Conservation (phyloP, 495 filamentous ascomycete genomes). For the Aspergillus sparsus region DNA sequence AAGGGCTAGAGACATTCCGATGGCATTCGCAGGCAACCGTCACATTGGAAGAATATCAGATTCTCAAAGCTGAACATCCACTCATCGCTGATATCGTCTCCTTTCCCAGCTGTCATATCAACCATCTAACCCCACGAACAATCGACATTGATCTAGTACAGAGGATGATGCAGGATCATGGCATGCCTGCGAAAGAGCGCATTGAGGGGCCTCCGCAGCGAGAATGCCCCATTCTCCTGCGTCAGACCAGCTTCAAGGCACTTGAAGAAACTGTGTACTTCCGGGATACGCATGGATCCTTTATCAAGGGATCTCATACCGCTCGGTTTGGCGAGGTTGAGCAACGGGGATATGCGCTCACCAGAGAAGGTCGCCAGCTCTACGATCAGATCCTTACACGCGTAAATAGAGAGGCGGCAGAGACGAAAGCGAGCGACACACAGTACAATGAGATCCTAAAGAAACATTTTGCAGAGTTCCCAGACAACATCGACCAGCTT, state of each 20-base stretch:
- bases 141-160: slow-evolving; percentile 46
- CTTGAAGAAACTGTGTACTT: slow-evolving; percentile 43
- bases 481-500: slow-evolving; percentile 32
- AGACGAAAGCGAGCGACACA: slow-evolving; percentile 1
- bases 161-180: slow-evolving; percentile 31
- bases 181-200: slow-evolving; percentile 40
- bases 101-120: slow-evolving; percentile 45
- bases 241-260: slow-evolving; percentile 48
- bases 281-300: slow-evolving; percentile 14
- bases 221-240: slow-evolving; percentile 39
- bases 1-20: slow-evolving; percentile 40
- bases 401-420: slow-evolving; percentile 26
- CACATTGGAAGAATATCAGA: slow-evolving; percentile 39
- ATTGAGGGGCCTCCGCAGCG: slow-evolving; percentile 45
- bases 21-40: slow-evolving; percentile 44
- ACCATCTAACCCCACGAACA: slow-evolving; percentile 48
- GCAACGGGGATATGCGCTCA: slow-evolving; percentile 45
- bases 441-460: slow-evolving; percentile 29
- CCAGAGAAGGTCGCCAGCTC: slow-evolving; percentile 37
- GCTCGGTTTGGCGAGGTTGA: slow-evolving; percentile 50
- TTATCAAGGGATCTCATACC: slow-evolving; percentile 38
- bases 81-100: slow-evolving; percentile 46
- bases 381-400: slow-evolving; percentile 40
- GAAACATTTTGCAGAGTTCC: slow-evolving; percentile 32
- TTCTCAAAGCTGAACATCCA: slow-evolving; percentile 39